Evolutionary conservation across 2,329 filamentous ascomycete species (phyloP).

Genomic region (Aspergillus sp.): DNA sequence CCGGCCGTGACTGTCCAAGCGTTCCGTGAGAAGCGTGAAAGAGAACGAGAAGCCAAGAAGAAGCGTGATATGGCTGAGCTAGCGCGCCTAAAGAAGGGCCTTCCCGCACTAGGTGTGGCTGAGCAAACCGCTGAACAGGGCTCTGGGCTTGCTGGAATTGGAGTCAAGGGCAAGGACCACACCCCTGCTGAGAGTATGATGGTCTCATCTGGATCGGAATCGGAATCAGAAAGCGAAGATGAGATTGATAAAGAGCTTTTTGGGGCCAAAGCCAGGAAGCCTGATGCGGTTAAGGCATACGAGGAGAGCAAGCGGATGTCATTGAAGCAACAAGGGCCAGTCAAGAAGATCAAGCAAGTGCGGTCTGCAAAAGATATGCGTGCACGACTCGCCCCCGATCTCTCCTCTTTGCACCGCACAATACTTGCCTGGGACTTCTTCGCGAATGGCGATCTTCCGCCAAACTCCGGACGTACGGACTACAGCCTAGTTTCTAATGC

Average conservation of each 20-base stretch:
- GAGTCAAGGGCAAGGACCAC: constrained; percentile 77
- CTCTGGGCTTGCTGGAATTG: constrained; percentile 72
- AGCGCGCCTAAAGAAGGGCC: constrained; percentile 64
- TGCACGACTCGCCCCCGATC: constrained; percentile 84
- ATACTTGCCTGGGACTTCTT: constrained; percentile 96
- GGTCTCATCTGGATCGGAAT: constrained; percentile 69
- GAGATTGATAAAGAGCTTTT: constrained; percentile 72
- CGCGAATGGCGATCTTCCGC: constrained; percentile 81
- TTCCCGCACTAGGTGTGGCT: constrained; percentile 53
- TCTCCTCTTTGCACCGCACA: constrained; percentile 79
- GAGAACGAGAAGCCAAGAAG: constrained; percentile 72
- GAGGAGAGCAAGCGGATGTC: constrained; percentile 50
- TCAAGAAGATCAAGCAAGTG: constrained; percentile 79
- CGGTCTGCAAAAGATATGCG: constrained; percentile 92
- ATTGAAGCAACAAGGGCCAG: constrained; percentile 66
- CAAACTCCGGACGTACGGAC: constrained; percentile 66
- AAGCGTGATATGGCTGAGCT: constrained; percentile 72
- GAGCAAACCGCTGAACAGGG: constrained; percentile 71
- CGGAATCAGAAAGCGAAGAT: constrained; percentile 73
- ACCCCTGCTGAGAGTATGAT: constrained; percentile 79
- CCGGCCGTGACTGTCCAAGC: constrained; percentile 48
- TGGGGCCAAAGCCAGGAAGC: constrained; percentile 44
- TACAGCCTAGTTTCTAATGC: constrained; percentile 76
- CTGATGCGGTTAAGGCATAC: constrained; percentile 48
- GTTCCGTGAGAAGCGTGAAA: constrained; percentile 73